Evolutionary conservation across 2,329 filamentous ascomycete genomes (phyloP), one percentile per base, ranked within the genome.

Genomic region (Penicillium brasilianum): DNA sequence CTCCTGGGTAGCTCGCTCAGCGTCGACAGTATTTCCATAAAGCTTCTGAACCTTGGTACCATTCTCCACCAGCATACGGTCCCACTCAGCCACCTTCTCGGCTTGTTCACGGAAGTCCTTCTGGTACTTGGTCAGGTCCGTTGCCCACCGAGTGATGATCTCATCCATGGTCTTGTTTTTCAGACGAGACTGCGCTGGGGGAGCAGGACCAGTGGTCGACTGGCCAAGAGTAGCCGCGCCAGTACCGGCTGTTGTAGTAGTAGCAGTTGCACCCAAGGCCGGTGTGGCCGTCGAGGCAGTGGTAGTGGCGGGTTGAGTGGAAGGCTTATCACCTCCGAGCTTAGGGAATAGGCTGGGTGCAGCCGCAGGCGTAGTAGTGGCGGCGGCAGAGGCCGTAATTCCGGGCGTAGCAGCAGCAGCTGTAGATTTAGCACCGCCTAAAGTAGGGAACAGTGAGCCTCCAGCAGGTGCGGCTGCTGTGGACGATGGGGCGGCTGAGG

Each of bases 111-210:
- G 93, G 81, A 98, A 99, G 61, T 96, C 92, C 76, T 97, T 96
- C 73, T 98, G 94, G 74, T 99, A 97, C 73, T 96, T 96, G 56
- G 93, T 90, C 53, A 99, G 83, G 73, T 98, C 95, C 0, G 93
- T 92, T 1, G 95, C 95, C 95, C 95, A 99, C 34, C 93, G 88
- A 4, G 92, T 97, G 67, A 99, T 93, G 66, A 99, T 97, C 76
- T 99, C 95, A 73, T 99, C 95, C 91, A 99, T 97, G 0, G 94
- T 97, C 81, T 97, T 98, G 78, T 97, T 97, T 83, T 97, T 97
- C 39, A 99, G 83, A 30, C 95, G 90, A 4, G 94, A 95, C 71
- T 96, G 88, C 1, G 83, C 80, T 59, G 93, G 89, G 16, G 95
- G 94, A 2, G 89, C 82, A 1, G 93, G 92, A 0, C 93, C 93